phyloP scores from a whole-genome alignment of 2,329 filamentous ascomycete genomes.

The Coniochaeta sp. region DNA sequence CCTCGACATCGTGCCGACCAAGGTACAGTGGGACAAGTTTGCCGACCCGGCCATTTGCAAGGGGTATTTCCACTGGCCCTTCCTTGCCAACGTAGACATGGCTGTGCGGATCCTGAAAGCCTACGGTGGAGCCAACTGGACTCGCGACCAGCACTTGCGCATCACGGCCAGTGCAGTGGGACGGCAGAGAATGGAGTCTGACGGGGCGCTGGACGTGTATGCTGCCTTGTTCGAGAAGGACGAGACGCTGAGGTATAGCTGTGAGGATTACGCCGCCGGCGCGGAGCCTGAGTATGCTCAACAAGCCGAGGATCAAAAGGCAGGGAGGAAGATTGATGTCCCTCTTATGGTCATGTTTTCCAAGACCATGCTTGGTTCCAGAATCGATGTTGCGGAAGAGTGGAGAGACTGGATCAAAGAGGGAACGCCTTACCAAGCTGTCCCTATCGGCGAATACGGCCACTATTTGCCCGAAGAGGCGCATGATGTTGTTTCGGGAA shows the following conservation, averaged over 20 bases:
- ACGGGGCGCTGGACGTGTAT: constrained; percentile 34
- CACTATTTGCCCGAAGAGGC: constrained; percentile 17
- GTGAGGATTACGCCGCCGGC: constrained; percentile 38
- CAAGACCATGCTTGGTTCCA: constrained; percentile 30
- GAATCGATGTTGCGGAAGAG: constrained; percentile 29
- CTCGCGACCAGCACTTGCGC: constrained; percentile 21
- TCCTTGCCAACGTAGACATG: constrained; percentile 35
- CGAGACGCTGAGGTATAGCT: constrained; percentile 31
- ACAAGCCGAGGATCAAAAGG: constrained; percentile 35
- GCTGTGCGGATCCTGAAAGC: constrained; percentile 33
- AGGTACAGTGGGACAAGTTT: constrained; percentile 34
- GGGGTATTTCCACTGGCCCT: constrained; percentile 41
- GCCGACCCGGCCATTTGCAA: constrained; percentile 23
- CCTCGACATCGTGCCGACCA: constrained; percentile 41
- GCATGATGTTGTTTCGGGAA: constrained; percentile 10
- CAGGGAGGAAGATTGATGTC: constrained; percentile 31
- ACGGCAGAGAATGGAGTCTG: constrained; percentile 14
- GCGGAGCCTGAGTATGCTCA: constrained; percentile 30
- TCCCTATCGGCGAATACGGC: constrained; percentile 11
- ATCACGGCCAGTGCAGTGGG: constrained; percentile 17
- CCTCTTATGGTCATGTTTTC: constrained; percentile 36
- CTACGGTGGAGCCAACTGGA: constrained; percentile 31
- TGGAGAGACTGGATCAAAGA: constrained; percentile 37
- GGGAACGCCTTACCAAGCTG: constrained; percentile 9
- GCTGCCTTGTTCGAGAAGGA: constrained; percentile 29